Evolutionary conservation across 805 yeast genomes (phyloP).

Genomic region (Nakazawaea ishiwadae): DNA sequence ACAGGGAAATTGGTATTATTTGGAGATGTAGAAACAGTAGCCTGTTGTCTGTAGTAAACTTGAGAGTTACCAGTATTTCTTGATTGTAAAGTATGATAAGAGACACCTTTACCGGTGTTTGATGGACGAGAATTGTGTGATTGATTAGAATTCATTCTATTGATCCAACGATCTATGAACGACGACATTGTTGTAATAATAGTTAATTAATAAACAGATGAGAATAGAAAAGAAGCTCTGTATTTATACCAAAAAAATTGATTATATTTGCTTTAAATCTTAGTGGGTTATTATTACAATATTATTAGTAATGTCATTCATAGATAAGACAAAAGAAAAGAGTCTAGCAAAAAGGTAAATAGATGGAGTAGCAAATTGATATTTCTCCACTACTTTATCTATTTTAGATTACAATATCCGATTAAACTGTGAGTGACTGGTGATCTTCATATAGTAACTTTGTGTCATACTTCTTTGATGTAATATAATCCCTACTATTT

Average conservation of each 20-base stretch:
- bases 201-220: neutral
- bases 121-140: slow-evolving; percentile 6
- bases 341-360: neutral
- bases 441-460: too few relatives aligned
- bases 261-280: too few relatives aligned
- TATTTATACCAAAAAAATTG: too few relatives aligned
- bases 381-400: too few relatives aligned
- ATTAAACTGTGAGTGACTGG: too few relatives aligned
- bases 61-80: slow-evolving; percentile 5
- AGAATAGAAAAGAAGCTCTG: neutral
- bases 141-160: slow-evolving; percentile 8
- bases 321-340: too few relatives aligned
- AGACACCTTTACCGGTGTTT: slow-evolving; percentile 1
- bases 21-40: slow-evolving; percentile 2
- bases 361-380: neutral
- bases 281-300: too few relatives aligned
- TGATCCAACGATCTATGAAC: slow-evolving; percentile 12
- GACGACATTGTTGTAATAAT: slow-evolving; percentile 11
- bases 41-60: slow-evolving; percentile 3
- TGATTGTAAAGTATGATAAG: slow-evolving; percentile 4
- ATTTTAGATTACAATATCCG: too few relatives aligned
- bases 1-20: slow-evolving; percentile 11
- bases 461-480: too few relatives aligned
- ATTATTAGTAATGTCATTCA: too few relatives aligned
- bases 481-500: too few relatives aligned